A percentile compares a stretch with the other conserved stretches of the same genome.
Evolutionary conservation across 805 yeast genomes (phyloP).

Genomic region (Kluyveromyces aestuarii): DNA sequence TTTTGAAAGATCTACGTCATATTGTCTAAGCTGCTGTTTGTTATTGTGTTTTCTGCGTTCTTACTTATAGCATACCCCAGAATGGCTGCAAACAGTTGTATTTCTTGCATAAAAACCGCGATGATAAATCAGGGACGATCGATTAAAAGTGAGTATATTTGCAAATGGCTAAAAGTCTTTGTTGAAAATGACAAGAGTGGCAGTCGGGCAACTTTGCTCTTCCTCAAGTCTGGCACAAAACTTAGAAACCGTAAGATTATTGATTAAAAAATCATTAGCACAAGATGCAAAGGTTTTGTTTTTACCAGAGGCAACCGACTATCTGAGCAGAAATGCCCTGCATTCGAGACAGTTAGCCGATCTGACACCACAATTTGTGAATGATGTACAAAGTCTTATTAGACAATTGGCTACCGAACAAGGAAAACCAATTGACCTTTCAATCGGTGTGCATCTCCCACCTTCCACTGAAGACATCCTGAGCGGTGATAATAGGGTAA

Average conservation of each 20-base stretch:
- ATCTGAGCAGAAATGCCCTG: conserved; percentile 58
- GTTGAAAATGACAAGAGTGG: conserved; percentile 32
- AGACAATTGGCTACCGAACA: conserved; percentile 26
- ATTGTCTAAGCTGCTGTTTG: not conserved
- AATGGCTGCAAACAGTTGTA: not conserved
- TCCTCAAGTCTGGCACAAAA: conserved; percentile 53
- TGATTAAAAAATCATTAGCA: conserved; percentile 56
- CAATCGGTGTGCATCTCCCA: conserved; percentile 88
- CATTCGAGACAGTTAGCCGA: conserved; percentile 58
- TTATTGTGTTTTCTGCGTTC: not conserved
- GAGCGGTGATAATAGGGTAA: conserved; percentile 37
- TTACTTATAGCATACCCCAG: not conserved
- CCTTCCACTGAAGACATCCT: conserved; percentile 24
- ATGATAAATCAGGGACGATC: not conserved
- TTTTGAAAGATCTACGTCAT: not conserved
- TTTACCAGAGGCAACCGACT: conserved; percentile 92
- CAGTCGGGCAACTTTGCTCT: conserved; percentile 83
- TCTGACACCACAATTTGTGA: conserved; percentile 36
- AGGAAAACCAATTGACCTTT: conserved; percentile 47
- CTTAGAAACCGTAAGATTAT: conserved; percentile 44
- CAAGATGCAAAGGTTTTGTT: conserved; percentile 61
- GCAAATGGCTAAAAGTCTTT: not conserved
- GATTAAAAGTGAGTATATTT: no score
- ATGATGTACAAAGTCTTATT: conserved; percentile 39
- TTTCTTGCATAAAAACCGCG: not conserved